Evolutionary conservation across 2,329 filamentous ascomycete species (phyloP).

Genomic region (Laburnicola sp.): DNA sequence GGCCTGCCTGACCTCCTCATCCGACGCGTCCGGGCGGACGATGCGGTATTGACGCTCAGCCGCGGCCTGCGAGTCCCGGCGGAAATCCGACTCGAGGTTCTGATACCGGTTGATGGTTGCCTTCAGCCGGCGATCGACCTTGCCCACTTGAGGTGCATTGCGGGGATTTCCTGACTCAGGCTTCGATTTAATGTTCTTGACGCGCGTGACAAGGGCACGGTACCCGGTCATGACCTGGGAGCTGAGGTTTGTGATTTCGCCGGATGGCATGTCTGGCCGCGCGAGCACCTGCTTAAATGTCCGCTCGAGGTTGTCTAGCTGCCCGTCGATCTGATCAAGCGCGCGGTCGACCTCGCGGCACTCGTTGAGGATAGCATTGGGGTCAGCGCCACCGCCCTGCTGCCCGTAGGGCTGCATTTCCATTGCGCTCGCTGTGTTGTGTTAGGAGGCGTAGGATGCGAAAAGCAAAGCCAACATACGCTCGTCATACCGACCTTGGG

Average conservation of each 20-base stretch:
- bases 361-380: constrained; percentile 81
- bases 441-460: constrained; percentile 26
- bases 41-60: constrained; percentile 90
- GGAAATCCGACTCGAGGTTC: constrained; percentile 76
- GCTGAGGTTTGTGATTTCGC: constrained; percentile 71
- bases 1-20: constrained; percentile 75
- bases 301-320: constrained; percentile 70
- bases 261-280: constrained; percentile 73
- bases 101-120: constrained; percentile 81
- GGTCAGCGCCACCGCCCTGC: constrained; percentile 48
- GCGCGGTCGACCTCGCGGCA: constrained; percentile 78
- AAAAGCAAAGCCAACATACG: constrained; percentile 36
- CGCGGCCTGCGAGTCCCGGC: constrained; percentile 77
- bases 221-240: constrained; percentile 83
- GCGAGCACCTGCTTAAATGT: constrained; percentile 73
- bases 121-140: constrained; percentile 78
- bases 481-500: constrained; percentile 43
- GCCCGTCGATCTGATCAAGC: constrained; percentile 73
- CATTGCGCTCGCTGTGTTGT: constrained; percentile 53
- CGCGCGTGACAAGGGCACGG: constrained; percentile 74
- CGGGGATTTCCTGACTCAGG: constrained; percentile 72
- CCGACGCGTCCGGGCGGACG: constrained; percentile 77
- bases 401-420: constrained; percentile 68
- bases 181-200: constrained; percentile 80
- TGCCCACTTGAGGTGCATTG: constrained; percentile 79